Percentiles rank a stretch among this genome's conserved stretches.
phyloP scores from a whole-genome alignment of 139 green algal species.

The Desmodesmus armatus region DNA sequence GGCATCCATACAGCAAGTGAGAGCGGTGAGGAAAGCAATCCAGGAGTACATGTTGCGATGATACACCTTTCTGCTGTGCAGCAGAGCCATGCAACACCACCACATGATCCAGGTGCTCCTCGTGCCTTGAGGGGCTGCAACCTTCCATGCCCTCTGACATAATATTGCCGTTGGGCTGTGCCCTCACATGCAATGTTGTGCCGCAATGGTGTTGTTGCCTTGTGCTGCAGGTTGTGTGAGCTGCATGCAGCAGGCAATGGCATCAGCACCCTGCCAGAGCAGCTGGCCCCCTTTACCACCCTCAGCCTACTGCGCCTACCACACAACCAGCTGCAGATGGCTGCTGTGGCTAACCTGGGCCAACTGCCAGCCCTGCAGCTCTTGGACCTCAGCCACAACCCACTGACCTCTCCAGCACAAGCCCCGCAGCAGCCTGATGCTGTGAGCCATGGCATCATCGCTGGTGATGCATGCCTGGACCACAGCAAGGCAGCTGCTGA shows the following conservation, averaged over 20 bases:
- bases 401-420: background rate
- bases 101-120: too few relatives aligned
- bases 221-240: slow-evolving; percentile 3
- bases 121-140: too few relatives aligned
- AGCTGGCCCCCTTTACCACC: slow-evolving; percentile 20
- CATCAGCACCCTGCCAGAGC: background rate
- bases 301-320: slow-evolving; percentile 1
- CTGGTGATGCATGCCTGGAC: background rate
- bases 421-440: slow-evolving; percentile 1
- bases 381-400: slow-evolving; percentile 14
- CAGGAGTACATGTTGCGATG: too few relatives aligned
- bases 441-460: background rate
- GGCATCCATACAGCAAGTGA: too few relatives aligned
- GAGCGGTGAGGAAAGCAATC: too few relatives aligned
- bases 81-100: too few relatives aligned
- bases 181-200: background rate
- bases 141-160: too few relatives aligned
- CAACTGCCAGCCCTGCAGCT: slow-evolving; percentile 21
- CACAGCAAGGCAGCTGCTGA: background rate
- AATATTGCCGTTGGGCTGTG: background rate
- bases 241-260: slow-evolving; percentile 29
- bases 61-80: too few relatives aligned
- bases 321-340: background rate
- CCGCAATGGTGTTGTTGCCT: background rate
- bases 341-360: background rate